phyloP scores from a whole-genome alignment of 169 alveolate genomes.

The Plasmodium gallinaceum region DNA sequence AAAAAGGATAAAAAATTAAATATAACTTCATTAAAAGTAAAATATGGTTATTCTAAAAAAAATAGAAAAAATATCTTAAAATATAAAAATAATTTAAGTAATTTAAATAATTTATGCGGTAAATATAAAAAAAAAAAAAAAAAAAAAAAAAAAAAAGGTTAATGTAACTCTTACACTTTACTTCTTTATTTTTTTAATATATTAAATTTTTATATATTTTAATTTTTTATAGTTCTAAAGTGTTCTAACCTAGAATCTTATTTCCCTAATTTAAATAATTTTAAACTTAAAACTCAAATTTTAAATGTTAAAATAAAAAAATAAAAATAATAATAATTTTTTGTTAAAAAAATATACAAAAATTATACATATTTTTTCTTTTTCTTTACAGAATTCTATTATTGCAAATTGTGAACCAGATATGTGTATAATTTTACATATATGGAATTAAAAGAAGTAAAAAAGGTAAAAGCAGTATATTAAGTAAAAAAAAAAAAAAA shows the following conservation, averaged over 20 bases:
- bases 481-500: too few species aligned
- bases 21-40: slow-evolving; percentile 57
- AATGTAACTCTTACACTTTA: not conserved
- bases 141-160: not conserved
- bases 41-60: slow-evolving; percentile 18
- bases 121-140: not conserved
- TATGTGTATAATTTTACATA: slow-evolving; percentile 36
- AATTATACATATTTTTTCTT: not conserved
- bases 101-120: slow-evolving; percentile 30
- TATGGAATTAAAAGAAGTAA: too few species aligned
- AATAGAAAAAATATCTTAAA: not conserved
- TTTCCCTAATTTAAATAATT: slow-evolving; percentile 28
- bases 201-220: not conserved
- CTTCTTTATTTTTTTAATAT: not conserved
- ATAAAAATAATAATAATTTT: not conserved
- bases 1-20: slow-evolving; percentile 27
- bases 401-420: slow-evolving; percentile 65
- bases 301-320: slow-evolving; percentile 26
- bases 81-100: not conserved
- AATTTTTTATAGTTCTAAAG: slow-evolving; percentile 29
- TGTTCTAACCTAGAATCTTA: slow-evolving; percentile 54
- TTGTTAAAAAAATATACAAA: not conserved
- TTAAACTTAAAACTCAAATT: slow-evolving; percentile 37
- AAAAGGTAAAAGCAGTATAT: too few species aligned
- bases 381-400: slow-evolving; percentile 49